Conservation (phyloP, 2,329 filamentous ascomycete genomes). For the Aspergillus ruber region DNA sequence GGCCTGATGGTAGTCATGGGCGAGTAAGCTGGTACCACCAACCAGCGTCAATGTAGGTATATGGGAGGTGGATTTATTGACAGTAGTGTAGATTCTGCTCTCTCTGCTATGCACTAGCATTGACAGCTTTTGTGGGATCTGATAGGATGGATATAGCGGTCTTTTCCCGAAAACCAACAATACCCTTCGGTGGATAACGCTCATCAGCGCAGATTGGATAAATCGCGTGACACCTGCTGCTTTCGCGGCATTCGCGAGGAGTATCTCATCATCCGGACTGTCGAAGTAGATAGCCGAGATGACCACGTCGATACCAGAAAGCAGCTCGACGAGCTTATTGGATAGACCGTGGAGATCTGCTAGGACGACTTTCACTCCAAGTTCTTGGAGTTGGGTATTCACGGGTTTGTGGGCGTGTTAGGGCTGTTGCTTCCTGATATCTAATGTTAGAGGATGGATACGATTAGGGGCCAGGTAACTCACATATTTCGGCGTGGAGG, state of each 20-base stretch:
- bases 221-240: slow-evolving; percentile 24
- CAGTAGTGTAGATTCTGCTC: slow-evolving; percentile 40
- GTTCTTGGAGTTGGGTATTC: not conserved
- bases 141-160: slow-evolving; percentile 5
- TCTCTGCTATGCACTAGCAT: slow-evolving; percentile 25
- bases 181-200: slow-evolving; percentile 30
- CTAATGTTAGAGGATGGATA: too few species aligned
- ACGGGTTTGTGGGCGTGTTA: not conserved
- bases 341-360: not conserved
- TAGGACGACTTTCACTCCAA: slow-evolving; percentile 1
- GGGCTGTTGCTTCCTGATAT: slow-evolving; percentile 1
- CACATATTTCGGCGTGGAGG: not conserved
- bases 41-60: slow-evolving; percentile 47
- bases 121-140: too few species aligned
- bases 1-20: slow-evolving; percentile 20
- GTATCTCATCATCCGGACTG: slow-evolving; percentile 24
- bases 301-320: slow-evolving; percentile 33
- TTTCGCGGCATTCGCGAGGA: slow-evolving; percentile 37
- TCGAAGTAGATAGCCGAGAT: slow-evolving; percentile 15
- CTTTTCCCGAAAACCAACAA: slow-evolving; percentile 21
- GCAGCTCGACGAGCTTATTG: not conserved
- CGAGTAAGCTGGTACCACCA: slow-evolving; percentile 44
- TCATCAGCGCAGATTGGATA: slow-evolving; percentile 40
- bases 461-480: not conserved
- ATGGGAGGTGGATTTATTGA: slow-evolving; percentile 37